Evolutionary conservation across 129 eudicot genomes (phyloP).

Genomic region (Dittrichia graveolens): DNA sequence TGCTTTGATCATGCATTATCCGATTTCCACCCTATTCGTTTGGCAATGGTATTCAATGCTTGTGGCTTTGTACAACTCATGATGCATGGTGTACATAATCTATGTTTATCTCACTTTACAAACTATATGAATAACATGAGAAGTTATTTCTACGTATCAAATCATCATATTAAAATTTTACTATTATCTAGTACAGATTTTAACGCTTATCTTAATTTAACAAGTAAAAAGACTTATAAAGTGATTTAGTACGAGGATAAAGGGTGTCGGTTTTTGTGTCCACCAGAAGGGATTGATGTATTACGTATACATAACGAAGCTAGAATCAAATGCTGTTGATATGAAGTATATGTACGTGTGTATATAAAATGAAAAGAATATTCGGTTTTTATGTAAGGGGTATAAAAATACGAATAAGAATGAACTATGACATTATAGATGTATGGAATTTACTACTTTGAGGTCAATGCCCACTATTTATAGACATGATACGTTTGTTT

Average conservation of each 20-base stretch:
- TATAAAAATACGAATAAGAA: no score
- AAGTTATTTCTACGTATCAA: neutral
- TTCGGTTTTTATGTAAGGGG: no score
- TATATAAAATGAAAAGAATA: no score
- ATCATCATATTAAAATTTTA: no score
- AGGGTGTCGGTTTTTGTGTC: neutral
- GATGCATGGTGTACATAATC: neutral
- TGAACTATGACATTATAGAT: no score
- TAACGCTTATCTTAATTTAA: no score
- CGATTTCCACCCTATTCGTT: conserved; percentile 30
- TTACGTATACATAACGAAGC: no score
- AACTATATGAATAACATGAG: no score
- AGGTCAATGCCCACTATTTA: conserved; percentile 4
- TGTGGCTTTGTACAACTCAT: conserved; percentile 16
- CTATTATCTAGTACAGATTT: no score
- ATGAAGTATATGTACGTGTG: neutral
- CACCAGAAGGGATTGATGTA: no score
- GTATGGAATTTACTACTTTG: neutral
- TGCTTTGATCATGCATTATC: conserved; percentile 41
- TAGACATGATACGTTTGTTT: neutral
- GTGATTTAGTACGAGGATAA: no score
- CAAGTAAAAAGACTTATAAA: no score
- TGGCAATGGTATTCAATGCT: neutral
- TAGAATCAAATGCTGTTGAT: neutral
- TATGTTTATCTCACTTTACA: neutral